Base-by-base conservation (phyloP, 176 grass and related monocot genomes). In the Secale cereale region DNA sequence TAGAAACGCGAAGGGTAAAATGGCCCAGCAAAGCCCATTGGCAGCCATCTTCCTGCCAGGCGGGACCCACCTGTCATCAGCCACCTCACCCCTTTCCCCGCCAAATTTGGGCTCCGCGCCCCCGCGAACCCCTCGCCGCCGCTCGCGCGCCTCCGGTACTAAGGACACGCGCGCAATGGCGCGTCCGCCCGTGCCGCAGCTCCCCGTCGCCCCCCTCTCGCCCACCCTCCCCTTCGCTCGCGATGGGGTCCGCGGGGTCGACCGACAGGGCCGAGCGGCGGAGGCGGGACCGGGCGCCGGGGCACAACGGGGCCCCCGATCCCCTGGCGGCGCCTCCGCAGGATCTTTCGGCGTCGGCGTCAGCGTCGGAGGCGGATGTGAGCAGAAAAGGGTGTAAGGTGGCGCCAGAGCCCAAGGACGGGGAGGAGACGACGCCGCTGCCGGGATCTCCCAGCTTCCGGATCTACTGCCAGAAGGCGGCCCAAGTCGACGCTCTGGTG, bases 161-260 rank as follows among this genome's bases (percentile, higher is more conserved):
- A 87, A 90, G 75, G 16, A 23, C 17, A 62, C 17, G 59, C n/a
- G 33, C 1, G 46, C 36, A 10, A 36, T 71, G 68, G 45, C 57
- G 59, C 59, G 37, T n/a, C 7, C 35, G 80, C 22, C 64, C 28
- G 32, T 27, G 77, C 64, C 19, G 63, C 48, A 36, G 26, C 46
- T 9, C 54, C 30, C 30, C 41, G 25, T 22, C 52, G 52, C 0
- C 22, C 50, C 63, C 36, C 73, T 59, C 71, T 16, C 32, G 71
- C 79, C 3, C 62, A 56, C 64, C 71, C 70, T 65, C 54, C 71
- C 62, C 72, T 41, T 70, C 74, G 39, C 70, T 30, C 26, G 83
- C 70, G 89, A 93, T 90, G 91, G 88, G 85, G 72, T 70, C 85
- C 85, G 85, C 85, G 72, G 56, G 87, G 65, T 90, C 85, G 77